phyloP scores from a whole-genome alignment of 208 protist species.

The Histomonas meleagridis region DNA sequence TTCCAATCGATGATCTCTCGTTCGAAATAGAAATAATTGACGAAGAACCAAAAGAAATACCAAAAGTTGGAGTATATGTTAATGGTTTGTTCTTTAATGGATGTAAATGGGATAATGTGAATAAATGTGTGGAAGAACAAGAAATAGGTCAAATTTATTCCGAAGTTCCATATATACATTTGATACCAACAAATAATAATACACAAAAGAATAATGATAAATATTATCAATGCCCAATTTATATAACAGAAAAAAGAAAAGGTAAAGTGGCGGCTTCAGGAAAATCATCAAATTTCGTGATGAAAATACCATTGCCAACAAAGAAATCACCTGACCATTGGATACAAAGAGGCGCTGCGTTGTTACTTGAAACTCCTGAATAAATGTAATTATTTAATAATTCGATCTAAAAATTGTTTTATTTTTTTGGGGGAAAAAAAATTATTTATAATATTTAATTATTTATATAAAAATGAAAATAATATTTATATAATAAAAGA shows the following conservation, averaged over 20 bases:
- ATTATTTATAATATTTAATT: no score
- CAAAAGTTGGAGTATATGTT: constrained; percentile 77
- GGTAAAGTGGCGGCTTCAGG: constrained; percentile 84
- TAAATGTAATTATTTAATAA: no score
- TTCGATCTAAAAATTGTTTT: no score
- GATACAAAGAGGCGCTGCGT: constrained; percentile 52
- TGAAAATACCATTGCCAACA: constrained; percentile 66
- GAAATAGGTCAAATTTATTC: constrained; percentile 46
- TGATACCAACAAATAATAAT: constrained; percentile 32
- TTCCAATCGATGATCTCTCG: constrained; percentile 82
- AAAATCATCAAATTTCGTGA: constrained; percentile 88
- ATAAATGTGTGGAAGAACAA: constrained; percentile 38
- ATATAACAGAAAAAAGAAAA: constrained; percentile 75
- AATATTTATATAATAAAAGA: no score
- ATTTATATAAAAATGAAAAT: no score
- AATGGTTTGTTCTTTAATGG: constrained; percentile 85
- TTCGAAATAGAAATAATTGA: constrained; percentile 74
- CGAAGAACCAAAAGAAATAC: constrained; percentile 47
- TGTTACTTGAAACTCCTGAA: constrained; percentile 67
- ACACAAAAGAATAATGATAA: neutral
- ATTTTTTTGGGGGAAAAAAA: no score
- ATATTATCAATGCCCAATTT: constrained; percentile 75
- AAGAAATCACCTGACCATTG: constrained; percentile 62
- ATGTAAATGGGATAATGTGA: constrained; percentile 66
- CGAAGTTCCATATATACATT: constrained; percentile 59